These are phyloP conservation scores for Diaporthe caulivora DNA, from an alignment of 2,329 filamentous ascomycete genomes.

Conservation along the genomic window DNA sequence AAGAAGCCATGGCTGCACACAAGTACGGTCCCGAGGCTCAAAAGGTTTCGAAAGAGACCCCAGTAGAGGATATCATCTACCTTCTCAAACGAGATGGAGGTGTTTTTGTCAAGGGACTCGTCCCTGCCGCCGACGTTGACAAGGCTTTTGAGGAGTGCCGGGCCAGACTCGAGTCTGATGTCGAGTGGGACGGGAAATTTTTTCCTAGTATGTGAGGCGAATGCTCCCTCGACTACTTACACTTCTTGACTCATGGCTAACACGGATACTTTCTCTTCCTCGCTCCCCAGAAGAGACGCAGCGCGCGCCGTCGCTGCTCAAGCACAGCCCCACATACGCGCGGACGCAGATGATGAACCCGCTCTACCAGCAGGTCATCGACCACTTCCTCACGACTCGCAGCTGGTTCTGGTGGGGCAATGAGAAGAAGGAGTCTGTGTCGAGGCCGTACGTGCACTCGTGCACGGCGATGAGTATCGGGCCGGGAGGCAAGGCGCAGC, in stretches of 20 bases:
- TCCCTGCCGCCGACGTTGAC: constrained; percentile 5
- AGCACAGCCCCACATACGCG: constrained; percentile 9
- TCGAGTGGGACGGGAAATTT: constrained; percentile 5
- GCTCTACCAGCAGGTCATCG: constrained; percentile 2
- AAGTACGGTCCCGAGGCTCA: constrained; percentile 12
- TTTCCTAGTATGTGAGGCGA: constrained; percentile 1
- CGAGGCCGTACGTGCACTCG: constrained; percentile 12
- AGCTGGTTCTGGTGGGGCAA: constrained; percentile 23
- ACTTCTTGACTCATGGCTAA: background rate
- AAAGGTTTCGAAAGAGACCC: background rate
- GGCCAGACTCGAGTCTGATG: constrained; percentile 11
- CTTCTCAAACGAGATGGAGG: constrained; percentile 14
- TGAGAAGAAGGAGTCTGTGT: constrained; percentile 14
- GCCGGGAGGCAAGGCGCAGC: constrained; percentile 6
- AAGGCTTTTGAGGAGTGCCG: constrained; percentile 22
- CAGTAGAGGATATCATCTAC: background rate
- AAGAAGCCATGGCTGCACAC: background rate
- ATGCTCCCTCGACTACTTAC: background rate
- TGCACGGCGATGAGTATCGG: constrained; percentile 12
- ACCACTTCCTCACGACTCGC: constrained; percentile 16
- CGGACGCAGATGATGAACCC: constrained; percentile 21
- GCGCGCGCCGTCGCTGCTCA: constrained; percentile 6
- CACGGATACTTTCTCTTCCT: background rate
- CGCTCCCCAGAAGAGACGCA: constrained; percentile 1
- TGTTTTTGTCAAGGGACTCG: constrained; percentile 6